Conservation (phyloP, 2,329 filamentous ascomycete genomes). For the Chalaropsis ovoidea region DNA sequence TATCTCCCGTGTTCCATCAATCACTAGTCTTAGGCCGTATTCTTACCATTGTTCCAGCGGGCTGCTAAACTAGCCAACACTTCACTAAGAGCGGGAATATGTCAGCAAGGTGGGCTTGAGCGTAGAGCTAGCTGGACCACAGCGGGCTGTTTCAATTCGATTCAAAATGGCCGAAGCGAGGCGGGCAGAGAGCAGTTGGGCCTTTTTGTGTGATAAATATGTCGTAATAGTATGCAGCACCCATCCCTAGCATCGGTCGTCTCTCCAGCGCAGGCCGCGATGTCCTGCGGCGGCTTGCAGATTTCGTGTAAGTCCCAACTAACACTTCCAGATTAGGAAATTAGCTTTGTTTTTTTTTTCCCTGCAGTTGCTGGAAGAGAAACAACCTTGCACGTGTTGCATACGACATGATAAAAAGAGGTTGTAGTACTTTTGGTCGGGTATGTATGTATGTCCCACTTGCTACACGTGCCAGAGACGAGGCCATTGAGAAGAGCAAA, state of each 20-base stretch:
- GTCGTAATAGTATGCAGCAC: not conserved
- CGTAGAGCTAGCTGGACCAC: not conserved
- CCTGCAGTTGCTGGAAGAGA: not conserved
- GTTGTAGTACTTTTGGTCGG: not conserved
- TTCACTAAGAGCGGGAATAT: not conserved
- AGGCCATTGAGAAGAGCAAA: not conserved
- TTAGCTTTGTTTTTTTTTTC: not conserved
- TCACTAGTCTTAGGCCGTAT: not conserved
- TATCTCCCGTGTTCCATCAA: not conserved
- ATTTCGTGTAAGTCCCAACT: not conserved
- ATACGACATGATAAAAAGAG: not conserved
- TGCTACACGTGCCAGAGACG: not conserved
- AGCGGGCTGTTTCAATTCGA: slow-evolving; percentile 1
- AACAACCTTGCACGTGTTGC: not conserved
- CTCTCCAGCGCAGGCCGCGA: not conserved
- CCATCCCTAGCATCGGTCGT: not conserved
- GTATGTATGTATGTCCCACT: not conserved
- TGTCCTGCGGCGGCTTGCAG: not conserved
- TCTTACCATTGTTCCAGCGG: not conserved
- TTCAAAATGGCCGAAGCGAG: not conserved
- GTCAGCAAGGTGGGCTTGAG: not conserved
- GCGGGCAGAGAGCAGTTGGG: not conserved
- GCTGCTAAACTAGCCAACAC: not conserved
- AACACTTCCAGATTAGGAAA: slow-evolving; percentile 2
- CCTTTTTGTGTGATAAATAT: not conserved